Evolutionary conservation across 1,139 yeast species (phyloP), one percentile per base, ranked within the genome.

Genomic region (Blastobotrys serpentis): DNA sequence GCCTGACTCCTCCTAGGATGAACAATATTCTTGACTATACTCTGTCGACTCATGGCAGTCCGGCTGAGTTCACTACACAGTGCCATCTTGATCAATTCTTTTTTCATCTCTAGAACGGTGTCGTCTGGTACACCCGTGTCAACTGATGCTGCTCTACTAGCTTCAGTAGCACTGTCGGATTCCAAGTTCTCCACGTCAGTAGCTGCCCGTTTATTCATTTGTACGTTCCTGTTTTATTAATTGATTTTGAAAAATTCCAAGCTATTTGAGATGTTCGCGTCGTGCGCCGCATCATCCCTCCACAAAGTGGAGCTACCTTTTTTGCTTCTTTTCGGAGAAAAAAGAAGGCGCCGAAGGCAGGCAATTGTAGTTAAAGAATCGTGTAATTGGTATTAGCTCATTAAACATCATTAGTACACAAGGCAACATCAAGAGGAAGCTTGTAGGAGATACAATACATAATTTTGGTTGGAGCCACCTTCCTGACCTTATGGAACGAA

Each of bases 401-500:
- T 29, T 29, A 29, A 11, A 29, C 32, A 11, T 29, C 32, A 7
- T 36, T 6, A 18, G 23, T 36, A 7, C 13, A 19, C 25, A 36
- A 84, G 1, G 96, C 96, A 29, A 90, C 88, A 52, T 78, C 84
- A 52, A 74, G 74, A 0, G 98, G 98, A 38, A 92, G 73, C 58
- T 69, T 68, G 68, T 90, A 89, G 7, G 90, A 74, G 3, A 87
- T 86, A 66, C 98, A 89, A 64, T 80, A 90, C 98, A 92, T 92
- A 29, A 92, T 92, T 65, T 92, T 94, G 1, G 97, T 88, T 2
- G 98, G 98, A 0, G 98, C 92, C 11, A 94, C 98, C 64, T 82
- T 83, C 61, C 98, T 79, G 11, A 94, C 98, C 56, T 84, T 71
- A 63, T 90, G 98, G 67, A 89, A 85, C 1, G 69, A 62, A 39